These are phyloP conservation scores for Scedosporium dehoogii DNA, from an alignment of 2,329 filamentous ascomycete genomes.

Conservation along the genomic window DNA sequence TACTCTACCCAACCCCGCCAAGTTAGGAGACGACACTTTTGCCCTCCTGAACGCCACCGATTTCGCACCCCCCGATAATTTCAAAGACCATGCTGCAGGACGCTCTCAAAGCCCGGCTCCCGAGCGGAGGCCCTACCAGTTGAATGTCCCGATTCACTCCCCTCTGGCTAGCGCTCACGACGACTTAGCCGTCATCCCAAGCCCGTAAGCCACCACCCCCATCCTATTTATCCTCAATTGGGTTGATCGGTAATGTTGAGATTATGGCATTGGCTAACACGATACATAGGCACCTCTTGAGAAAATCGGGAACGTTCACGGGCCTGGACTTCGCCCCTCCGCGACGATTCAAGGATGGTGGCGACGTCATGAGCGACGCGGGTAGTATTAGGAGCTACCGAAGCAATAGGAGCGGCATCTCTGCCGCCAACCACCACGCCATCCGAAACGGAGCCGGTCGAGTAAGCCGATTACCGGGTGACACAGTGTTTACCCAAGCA, in stretches of 20 bases:
- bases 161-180: conserved; percentile 79
- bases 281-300: conserved; percentile 50
- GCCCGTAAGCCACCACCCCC: conserved; percentile 59
- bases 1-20: conserved; percentile 74
- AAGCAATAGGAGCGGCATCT: conserved; percentile 67
- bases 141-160: conserved; percentile 62
- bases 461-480: conserved; percentile 72
- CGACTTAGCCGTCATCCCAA: conserved; percentile 75
- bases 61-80: conserved; percentile 69
- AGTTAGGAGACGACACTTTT: conserved; percentile 73
- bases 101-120: conserved; percentile 54
- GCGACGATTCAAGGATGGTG: conserved; percentile 55
- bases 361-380: conserved; percentile 50
- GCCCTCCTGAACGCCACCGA: conserved; percentile 60
- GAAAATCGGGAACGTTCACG: conserved; percentile 71
- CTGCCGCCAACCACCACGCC: conserved; percentile 55
- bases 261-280: conserved; percentile 16
- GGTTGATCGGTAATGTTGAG: not conserved
- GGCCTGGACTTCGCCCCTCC: conserved; percentile 73
- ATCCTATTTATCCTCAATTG: not conserved
- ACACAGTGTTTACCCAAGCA: conserved; percentile 67
- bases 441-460: conserved; percentile 78
- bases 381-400: conserved; percentile 57
- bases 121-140: conserved; percentile 62
- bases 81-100: conserved; percentile 60